Evolutionary conservation across 306 rosid genomes (phyloP), one percentile per base, ranked within the genome.

Genomic region (Dalbergia cultrata): DNA sequence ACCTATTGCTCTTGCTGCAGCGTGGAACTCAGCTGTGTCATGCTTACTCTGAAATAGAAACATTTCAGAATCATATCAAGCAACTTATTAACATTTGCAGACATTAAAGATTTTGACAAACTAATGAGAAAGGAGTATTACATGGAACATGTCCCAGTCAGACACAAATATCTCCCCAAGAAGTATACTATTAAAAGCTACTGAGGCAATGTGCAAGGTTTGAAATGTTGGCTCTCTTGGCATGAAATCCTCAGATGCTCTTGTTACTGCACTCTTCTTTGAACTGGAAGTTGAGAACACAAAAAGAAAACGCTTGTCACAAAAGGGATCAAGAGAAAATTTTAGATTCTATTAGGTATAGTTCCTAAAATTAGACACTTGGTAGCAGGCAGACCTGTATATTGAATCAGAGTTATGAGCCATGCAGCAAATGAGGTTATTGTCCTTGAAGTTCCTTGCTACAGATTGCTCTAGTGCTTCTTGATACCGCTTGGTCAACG

Each of bases 101-200:
- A n/a, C 45, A 34, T 64, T 31, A 35, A 52, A 52, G 8, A 56
- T 56, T 43, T 21, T 5, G 44, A 75, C 31, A 18, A 75, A 79
- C 26, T 39, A 43, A 77, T 35, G 19, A 22, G 37, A 54, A 13
- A 34, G 67, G 78, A 33, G 45, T 72, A 85, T 86, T 82, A 93
- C 97, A 8, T 88, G 91, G 79, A 91, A 91, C 97, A 85, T 88
- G 87, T 93, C 97, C 97, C 94, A 91, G 73, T 93, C 97, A 13
- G 94, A 92, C 69, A 87, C 93, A 63, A 86, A 82, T 54, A 93
- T 90, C 83, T 93, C 97, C 50, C 98, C 94, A 14, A 91, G 75
- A 26, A 91, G 87, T 84, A 91, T 90, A 78, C 94, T 93, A 41
- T 91, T 90, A 67, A 88, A 93, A 17, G 93, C 86, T 35, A 91